Percentiles rank a stretch among this genome's conserved stretches.
phyloP scores from a whole-genome alignment of 208 protist genomes.

The Vickermania ingenoplastis region DNA sequence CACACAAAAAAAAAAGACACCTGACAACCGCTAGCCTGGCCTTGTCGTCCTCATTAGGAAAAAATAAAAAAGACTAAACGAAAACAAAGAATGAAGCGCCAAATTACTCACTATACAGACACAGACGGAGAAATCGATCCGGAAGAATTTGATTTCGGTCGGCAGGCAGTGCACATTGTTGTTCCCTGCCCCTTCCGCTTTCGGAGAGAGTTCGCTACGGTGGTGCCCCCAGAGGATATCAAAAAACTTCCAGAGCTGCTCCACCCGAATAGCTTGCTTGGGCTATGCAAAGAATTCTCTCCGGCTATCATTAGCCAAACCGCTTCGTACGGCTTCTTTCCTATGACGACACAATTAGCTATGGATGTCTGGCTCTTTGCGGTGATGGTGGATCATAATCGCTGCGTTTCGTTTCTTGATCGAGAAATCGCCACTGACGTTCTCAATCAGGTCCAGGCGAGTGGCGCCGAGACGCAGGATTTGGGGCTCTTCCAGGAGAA shows the following conservation, averaged over 20 bases:
- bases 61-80: no score
- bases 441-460: not conserved
- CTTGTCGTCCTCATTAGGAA: no score
- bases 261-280: not conserved
- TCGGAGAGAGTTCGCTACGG: not conserved
- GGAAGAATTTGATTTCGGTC: not conserved
- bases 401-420: not conserved
- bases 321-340: not conserved
- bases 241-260: not conserved
- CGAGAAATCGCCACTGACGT: not conserved
- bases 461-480: not conserved
- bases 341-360: not conserved
- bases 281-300: not conserved
- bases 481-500: conserved; percentile 9
- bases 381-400: not conserved
- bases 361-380: not conserved
- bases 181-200: not conserved
- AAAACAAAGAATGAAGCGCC: no score
- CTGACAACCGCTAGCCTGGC: no score
- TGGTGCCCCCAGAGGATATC: not conserved
- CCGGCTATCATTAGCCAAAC: not conserved
- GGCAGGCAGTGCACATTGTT: not conserved
- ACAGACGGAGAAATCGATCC: not conserved
- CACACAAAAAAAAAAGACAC: no score
- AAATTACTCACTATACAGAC: not conserved